phyloP scores from a whole-genome alignment of 495 filamentous ascomycete genomes.

The Corynascus novoguineensis region DNA sequence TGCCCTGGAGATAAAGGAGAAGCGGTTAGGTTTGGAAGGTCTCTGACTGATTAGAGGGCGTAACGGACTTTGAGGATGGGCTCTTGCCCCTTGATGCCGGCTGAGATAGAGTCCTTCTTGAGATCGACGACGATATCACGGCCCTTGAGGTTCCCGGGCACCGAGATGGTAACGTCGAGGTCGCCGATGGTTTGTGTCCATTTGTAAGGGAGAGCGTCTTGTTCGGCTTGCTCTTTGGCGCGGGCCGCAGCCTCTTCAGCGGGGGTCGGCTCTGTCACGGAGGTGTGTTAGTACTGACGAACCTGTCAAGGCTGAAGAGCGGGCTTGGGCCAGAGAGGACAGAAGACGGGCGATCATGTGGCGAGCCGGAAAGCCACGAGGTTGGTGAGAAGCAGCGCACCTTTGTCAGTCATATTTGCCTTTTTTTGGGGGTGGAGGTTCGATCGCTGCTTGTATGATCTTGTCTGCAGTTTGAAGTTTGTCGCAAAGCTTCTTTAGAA shows the following conservation, averaged over 20 bases:
- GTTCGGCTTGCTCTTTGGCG: conserved; percentile 76
- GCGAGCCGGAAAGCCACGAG: too few species aligned
- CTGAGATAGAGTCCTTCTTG: conserved; percentile 70
- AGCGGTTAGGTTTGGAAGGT: conserved; percentile 3
- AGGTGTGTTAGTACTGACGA: background rate
- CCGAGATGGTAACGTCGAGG: conserved; percentile 67
- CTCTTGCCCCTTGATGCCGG: conserved; percentile 82
- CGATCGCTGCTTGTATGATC: too few species aligned
- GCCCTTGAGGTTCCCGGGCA: conserved; percentile 77
- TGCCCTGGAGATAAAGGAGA: conserved; percentile 52
- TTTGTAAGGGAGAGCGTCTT: conserved; percentile 90
- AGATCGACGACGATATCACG: conserved; percentile 78
- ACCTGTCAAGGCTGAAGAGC: background rate
- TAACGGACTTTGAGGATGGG: conserved; percentile 71
- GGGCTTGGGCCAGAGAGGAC: background rate
- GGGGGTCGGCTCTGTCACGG: conserved; percentile 45
- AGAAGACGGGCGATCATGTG: background rate
- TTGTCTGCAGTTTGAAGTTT: background rate
- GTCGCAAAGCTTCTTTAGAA: conserved; percentile 16
- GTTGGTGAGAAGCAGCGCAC: conserved; percentile 14
- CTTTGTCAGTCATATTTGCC: conserved; percentile 27
- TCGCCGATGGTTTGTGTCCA: conserved; percentile 96
- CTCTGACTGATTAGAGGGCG: background rate
- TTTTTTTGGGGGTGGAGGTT: background rate
- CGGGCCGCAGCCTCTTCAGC: conserved; percentile 65